Evolutionary conservation across 208 protist species (phyloP), one percentile per base, ranked within the genome.

Genomic region (Trypanosoma conorhini): DNA sequence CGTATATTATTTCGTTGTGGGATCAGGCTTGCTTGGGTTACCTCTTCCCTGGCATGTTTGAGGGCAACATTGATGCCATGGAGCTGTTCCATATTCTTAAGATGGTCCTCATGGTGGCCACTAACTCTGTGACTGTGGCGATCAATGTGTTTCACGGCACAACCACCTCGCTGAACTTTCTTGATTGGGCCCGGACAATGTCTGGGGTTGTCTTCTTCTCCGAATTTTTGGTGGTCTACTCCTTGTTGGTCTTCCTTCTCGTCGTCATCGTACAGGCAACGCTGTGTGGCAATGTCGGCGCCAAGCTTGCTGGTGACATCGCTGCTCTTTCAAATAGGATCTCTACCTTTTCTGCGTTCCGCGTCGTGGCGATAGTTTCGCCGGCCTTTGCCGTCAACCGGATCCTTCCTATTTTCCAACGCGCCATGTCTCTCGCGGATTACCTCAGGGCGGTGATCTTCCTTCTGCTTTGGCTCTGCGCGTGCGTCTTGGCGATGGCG

Each of bases 1-100:
- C 74, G 0, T 70, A 63, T 60, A 44, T 35, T 54, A 77, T 80
- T 59, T 63, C 76, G 13, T 67, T 80, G 28, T 80, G 73, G 70
- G 76, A 80, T 54, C 76, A 80, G 40, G 70, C 63, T n/a, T 72
- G 66, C 31, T 19, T 80, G 21, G 72, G 72, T 35, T 72, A 80
- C 46, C 50, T 80, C 2, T 80, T 80, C 54, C 63, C 26, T 24
- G 48, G 24, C 21, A 70, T 72, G 52, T 80, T 74, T 67, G 69
- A 68, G 33, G 46, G 50, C 3, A 44, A 21, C 28, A 67, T 80
- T 67, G 62, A 72, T 28, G 51, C 59, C 17, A 63, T 54, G 62
- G 67, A 80, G 63, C 62, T 75, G 30, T 65, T 77, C 54, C 66
- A 22, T 38, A 1, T 76, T 55, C 9, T n/a, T 19, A 64, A 66